These are phyloP conservation scores for Penicillium griseofulvum DNA, from an alignment of 2,329 filamentous ascomycete species.

Conservation along the genomic window DNA sequence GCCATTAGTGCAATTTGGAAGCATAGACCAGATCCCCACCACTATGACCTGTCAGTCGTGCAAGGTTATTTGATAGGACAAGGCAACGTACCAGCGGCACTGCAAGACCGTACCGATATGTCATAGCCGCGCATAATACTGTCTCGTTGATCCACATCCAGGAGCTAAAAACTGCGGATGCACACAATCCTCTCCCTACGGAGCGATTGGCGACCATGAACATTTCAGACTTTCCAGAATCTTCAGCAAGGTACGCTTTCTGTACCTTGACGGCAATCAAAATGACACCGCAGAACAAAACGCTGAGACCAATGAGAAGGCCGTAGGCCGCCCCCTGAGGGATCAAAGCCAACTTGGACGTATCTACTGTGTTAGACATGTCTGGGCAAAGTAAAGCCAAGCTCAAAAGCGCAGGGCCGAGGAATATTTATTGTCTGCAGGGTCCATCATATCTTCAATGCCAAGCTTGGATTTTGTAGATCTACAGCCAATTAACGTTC, in stretches of 20 bases:
- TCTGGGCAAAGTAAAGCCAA: conserved; percentile 1
- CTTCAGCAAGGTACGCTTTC: conserved; percentile 30
- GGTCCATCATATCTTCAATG: not conserved
- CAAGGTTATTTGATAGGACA: not conserved
- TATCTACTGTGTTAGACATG: conserved; percentile 21
- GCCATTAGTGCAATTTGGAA: conserved; percentile 54
- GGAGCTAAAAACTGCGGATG: conserved; percentile 39
- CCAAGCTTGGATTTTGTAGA: not conserved
- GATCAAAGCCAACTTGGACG: conserved; percentile 23
- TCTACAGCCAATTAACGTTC: not conserved
- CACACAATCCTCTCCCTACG: conserved; percentile 38
- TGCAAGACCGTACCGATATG: conserved; percentile 36
- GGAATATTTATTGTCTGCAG: conserved; percentile 10
- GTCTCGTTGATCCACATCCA: conserved; percentile 44
- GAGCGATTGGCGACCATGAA: conserved; percentile 42
- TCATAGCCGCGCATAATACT: conserved; percentile 34
- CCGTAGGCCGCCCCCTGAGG: conserved; percentile 43
- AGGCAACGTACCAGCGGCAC: conserved; percentile 30
- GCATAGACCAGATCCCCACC: conserved; percentile 42
- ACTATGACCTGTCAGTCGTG: conserved; percentile 18
- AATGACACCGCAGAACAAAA: conserved; percentile 50
- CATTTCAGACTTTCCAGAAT: conserved; percentile 43
- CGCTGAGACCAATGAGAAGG: conserved; percentile 49
- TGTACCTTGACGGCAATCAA: conserved; percentile 49
- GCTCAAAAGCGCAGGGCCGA: not conserved